A percentile compares a stretch with the other conserved stretches of the same genome.
Evolutionary conservation across 768 basidiomycete species (phyloP).

Genomic region (Leccinum variicolor): DNA sequence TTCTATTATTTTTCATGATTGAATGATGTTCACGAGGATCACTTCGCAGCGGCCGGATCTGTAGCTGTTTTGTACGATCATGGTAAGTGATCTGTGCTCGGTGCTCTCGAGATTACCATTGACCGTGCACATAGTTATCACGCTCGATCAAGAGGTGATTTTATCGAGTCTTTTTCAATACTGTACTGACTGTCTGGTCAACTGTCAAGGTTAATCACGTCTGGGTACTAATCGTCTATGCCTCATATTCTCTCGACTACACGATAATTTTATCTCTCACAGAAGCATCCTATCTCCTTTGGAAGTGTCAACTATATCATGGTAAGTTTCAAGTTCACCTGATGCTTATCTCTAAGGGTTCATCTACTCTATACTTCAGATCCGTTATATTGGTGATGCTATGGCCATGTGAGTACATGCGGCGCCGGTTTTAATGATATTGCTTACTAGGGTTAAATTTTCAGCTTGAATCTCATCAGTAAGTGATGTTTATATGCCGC

Average conservation of each 20-base stretch:
- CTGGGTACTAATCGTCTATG: neutral
- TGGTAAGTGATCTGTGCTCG: neutral
- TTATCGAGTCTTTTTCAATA: neutral
- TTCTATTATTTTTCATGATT: no score
- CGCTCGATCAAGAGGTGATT: neutral
- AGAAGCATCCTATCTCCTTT: constrained; percentile 9
- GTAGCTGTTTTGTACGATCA: neutral
- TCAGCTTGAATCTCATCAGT: constrained; percentile 17
- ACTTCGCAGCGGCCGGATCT: neutral
- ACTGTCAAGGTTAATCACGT: neutral
- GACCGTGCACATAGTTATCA: constrained; percentile 4
- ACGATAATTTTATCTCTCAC: neutral
- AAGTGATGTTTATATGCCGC: neutral
- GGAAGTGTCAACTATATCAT: constrained; percentile 17
- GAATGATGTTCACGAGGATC: neutral
- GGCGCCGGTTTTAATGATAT: neutral
- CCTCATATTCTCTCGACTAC: neutral
- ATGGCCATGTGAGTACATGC: constrained; percentile 8
- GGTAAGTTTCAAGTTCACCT: neutral
- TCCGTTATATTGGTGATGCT: constrained; percentile 11
- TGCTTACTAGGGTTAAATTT: neutral
- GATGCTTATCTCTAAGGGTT: neutral
- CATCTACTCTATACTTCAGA: neutral
- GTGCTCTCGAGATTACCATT: neutral
- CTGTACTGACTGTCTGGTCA: neutral